Evolutionary conservation across 257 asterid genomes (phyloP).

Genomic region (Solanum lycopersicoides): DNA sequence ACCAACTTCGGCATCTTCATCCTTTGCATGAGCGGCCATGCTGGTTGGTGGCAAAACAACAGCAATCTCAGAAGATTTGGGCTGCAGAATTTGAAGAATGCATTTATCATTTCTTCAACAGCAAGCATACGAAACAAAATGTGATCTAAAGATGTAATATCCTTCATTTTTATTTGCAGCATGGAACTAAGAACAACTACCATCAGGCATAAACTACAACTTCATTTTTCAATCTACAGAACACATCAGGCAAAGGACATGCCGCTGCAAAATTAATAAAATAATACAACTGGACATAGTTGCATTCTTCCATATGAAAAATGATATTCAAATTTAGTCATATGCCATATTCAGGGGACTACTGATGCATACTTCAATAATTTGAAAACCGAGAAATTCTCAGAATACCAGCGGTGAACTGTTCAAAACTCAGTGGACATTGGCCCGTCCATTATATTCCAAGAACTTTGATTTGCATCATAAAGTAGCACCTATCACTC

Average conservation of each 20-base stretch:
- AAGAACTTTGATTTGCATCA: background rate
- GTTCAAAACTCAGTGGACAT: background rate
- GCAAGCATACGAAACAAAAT: background rate
- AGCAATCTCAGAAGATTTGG: conserved; percentile 34
- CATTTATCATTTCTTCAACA: background rate
- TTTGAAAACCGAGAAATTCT: background rate
- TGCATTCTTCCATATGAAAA: background rate
- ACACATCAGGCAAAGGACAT: background rate
- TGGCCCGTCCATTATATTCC: background rate
- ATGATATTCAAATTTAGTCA: background rate
- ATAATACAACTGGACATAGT: background rate
- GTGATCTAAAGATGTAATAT: background rate
- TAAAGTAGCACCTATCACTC: background rate
- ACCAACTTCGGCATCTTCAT: conserved; percentile 57
- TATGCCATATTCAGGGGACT: background rate
- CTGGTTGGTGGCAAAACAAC: conserved; percentile 54
- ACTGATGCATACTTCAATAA: background rate
- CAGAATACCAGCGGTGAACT: background rate
- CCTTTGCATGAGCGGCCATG: conserved; percentile 74
- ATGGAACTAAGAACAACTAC: background rate
- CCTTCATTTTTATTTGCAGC: background rate
- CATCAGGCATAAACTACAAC: background rate
- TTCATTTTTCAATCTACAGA: background rate
- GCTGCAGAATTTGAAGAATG: conserved; percentile 23
- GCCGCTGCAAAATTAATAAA: background rate